Conservation (phyloP, 106 monocot genomes). For the Allium cepa region DNA sequence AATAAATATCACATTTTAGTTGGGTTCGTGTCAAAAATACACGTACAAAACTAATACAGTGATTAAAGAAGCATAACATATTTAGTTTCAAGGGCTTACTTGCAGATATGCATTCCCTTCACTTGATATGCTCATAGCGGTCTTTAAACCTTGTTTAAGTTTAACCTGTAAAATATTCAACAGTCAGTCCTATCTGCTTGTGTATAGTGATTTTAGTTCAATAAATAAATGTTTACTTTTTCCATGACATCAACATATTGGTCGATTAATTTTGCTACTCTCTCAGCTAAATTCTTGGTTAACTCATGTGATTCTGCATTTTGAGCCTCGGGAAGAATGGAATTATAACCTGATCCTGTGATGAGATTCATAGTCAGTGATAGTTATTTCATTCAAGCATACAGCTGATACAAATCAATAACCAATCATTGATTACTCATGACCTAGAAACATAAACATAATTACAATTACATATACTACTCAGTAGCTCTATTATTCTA, state of each 20-base stretch:
- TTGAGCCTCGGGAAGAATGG: conserved; percentile 66
- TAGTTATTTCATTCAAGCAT: too few species aligned
- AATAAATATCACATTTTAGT: too few species aligned
- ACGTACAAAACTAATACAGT: neutral
- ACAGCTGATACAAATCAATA: too few species aligned
- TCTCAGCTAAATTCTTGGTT: conserved; percentile 52
- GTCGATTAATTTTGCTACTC: conserved; percentile 47
- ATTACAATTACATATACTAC: too few species aligned
- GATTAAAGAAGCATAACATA: neutral
- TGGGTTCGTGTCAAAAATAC: too few species aligned
- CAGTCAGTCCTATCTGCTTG: neutral
- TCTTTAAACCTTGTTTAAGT: conserved; percentile 85
- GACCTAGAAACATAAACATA: too few species aligned
- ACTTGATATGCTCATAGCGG: conserved; percentile 89
- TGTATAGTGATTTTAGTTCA: neutral
- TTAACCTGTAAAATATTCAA: conserved; percentile 52
- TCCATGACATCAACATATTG: conserved; percentile 98
- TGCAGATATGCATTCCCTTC: conserved; percentile 93
- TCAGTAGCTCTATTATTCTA: too few species aligned
- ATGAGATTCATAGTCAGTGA: too few species aligned
- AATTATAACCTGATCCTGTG: conserved; percentile 83
- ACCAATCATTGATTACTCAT: too few species aligned
- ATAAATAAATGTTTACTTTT: conserved; percentile 40
- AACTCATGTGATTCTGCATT: conserved; percentile 61
- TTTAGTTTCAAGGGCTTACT: conserved; percentile 18